Conservation (phyloP, 176 grass and related monocot genomes). For the Elaeis guineensis region DNA sequence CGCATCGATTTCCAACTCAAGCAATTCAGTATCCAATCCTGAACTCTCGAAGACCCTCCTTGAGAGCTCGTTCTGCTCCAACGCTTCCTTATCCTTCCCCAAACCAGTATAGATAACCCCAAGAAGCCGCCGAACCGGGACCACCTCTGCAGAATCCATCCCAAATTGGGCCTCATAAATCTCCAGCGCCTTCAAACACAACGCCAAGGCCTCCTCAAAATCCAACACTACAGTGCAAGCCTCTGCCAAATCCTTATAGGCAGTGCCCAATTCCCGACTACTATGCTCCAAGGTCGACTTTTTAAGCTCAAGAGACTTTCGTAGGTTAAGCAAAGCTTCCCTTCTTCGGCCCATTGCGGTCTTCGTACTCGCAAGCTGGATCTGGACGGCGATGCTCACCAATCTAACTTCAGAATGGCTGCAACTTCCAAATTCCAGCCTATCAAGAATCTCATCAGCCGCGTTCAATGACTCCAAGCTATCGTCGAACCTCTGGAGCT, state of each 20-base stretch:
- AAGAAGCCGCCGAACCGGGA: constrained; percentile 41
- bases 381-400: constrained; percentile 33
- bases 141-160: constrained; percentile 31
- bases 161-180: constrained; percentile 28
- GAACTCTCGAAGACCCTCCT: constrained; percentile 40
- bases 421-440: constrained; percentile 16
- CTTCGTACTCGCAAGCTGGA: constrained; percentile 56
- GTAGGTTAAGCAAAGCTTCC: constrained; percentile 44
- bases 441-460: constrained; percentile 40
- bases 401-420: constrained; percentile 21
- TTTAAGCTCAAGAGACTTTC: constrained; percentile 45
- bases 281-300: constrained; percentile 11
- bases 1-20: constrained; percentile 36
- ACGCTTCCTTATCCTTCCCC: constrained; percentile 36
- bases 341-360: constrained; percentile 42
- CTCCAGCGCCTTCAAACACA: constrained; percentile 42
- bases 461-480: constrained; percentile 55
- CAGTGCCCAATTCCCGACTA: constrained; percentile 30
- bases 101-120: constrained; percentile 38
- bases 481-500: constrained; percentile 33
- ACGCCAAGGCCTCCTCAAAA: constrained; percentile 45
- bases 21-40: constrained; percentile 31
- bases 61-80: constrained; percentile 45
- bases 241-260: constrained; percentile 44
- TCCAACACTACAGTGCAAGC: constrained; percentile 33